Evolutionary conservation across 495 filamentous ascomycete genomes (phyloP), one percentile per base, ranked within the genome.

Genomic region (Penicillium goetzii): DNA sequence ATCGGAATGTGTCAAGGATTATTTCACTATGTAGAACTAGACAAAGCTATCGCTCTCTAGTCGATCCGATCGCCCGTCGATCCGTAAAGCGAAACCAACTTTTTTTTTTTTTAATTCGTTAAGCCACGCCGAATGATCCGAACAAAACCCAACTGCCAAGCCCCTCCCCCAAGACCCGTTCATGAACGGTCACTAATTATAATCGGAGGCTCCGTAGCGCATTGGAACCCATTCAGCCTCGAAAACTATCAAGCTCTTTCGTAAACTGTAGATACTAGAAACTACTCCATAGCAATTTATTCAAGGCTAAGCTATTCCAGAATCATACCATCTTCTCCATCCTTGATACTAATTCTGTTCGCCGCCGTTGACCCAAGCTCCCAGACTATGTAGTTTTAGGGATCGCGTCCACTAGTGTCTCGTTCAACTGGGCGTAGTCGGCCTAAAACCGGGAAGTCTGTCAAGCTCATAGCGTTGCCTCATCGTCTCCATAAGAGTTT

Each of bases 331-430:
- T 51, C 3, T 19, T 19, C 21, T 51, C 25, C 25, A 51, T 30
- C 47, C 30, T 30, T 2, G 14, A 51, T 51, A 7, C 47, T 51
- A 51, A 17, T 30, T 30, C 47, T 51, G 23, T 51, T 4, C 38
- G 6, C 45, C 47, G 23, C 25, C 14, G 52, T 55, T 40, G 49
- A 61, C n/a, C 59, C 59, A 61, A 61, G 59, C 59, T 61, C 53
- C 59, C 41, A 32, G 41, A 45, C 51, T 61, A 34, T 56, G 3
- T 47, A n/a, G 43, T 59, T 59, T 59, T 38, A 34, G 45, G 57
- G 28, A 59, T 59, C 47, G 49, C 49, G 10, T 23, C 51, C 59
- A 61, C 59, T 61, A 61, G 59, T 45, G 59, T 30, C 47, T 14
- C 25, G 5, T 51, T 23, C 25, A 51, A 51, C 26, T 51, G 23